Percentiles rank a stretch among this genome's conserved stretches.
These are phyloP conservation scores for Pseudocercospora cruenta DNA, from an alignment of 2,329 filamentous ascomycete genomes.

Conservation along the genomic window DNA sequence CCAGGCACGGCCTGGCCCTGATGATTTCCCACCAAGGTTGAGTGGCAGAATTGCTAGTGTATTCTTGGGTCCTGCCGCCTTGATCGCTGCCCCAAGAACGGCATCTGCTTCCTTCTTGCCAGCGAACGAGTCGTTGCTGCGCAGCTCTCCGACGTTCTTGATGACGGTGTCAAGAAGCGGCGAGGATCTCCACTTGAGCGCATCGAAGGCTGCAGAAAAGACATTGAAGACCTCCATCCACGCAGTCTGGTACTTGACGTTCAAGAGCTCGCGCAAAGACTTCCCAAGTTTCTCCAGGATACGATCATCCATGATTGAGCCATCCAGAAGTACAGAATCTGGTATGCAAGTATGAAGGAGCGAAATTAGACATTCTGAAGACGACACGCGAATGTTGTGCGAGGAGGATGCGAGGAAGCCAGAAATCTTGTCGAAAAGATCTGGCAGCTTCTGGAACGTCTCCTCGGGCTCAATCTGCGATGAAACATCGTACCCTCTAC, in stretches of 20 bases:
- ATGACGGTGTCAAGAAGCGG: slow-evolving; percentile 77
- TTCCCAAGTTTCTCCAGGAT: slow-evolving; percentile 78
- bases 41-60: slow-evolving; percentile 82
- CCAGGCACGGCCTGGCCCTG: slow-evolving; percentile 86
- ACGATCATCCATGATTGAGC: slow-evolving; percentile 92
- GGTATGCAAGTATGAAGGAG: slow-evolving; percentile 91
- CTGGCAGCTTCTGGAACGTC: slow-evolving; percentile 86
- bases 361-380: slow-evolving; percentile 91
- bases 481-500: slow-evolving; percentile 90
- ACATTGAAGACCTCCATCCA: slow-evolving; percentile 96
- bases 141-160: slow-evolving; percentile 80
- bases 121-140: slow-evolving; percentile 83
- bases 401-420: slow-evolving; percentile 83
- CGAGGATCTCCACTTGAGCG: slow-evolving; percentile 79
- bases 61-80: slow-evolving; percentile 84
- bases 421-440: slow-evolving; percentile 78
- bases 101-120: slow-evolving; percentile 95
- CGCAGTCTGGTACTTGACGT: slow-evolving; percentile 87
- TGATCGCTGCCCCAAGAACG: slow-evolving; percentile 83
- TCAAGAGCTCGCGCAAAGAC: slow-evolving; percentile 73
- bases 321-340: slow-evolving; percentile 78
- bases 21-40: slow-evolving; percentile 74
- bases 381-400: slow-evolving; percentile 90
- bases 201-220: slow-evolving; percentile 82
- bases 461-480: slow-evolving; percentile 86